Base-by-base conservation (phyloP, 176 grass and related monocot genomes). In the Oryza longistaminata region DNA sequence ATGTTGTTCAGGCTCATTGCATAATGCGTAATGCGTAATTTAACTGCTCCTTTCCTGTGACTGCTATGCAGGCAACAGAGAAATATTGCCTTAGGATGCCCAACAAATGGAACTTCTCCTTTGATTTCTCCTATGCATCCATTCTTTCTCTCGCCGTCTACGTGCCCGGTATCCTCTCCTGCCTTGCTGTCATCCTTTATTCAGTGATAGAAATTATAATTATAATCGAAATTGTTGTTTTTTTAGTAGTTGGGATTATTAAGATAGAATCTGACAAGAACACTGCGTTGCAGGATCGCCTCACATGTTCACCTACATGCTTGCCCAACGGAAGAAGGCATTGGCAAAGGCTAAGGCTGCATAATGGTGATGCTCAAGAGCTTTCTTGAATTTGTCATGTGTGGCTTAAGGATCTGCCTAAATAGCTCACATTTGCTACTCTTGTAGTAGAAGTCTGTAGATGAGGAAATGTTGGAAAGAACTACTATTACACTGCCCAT, bases 41-140 rank as follows among this genome's bases (percentile, higher is more conserved):
- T 66, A 73, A 65, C 14, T 48, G 5, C 35, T 58, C 58, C 10
- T 66, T 71, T 71, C 49, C 21, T 76, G 13, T 62, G 45, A 74
- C 44, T 24, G 16, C 33, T 75, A 8, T 74, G 73, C n/a, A 90
- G 88, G 79, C 79, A 37, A 74, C 84, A 0, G 93, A 92, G 74
- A 94, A 88, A 79, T 94, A 92, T 27, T 85, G 85, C 55, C 11
- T 92, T 22, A 86, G 85, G 69, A 86, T 94, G 90, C 90, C 93
- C 1, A 94, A 92, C 39, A 92, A 81, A 49, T 92, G 87, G 87
- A 94, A 92, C 43, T 92, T 83, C 25, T 94, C 93, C 0, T 94
- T 90, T 0, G 88, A 94, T 46, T 94, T 86, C 62, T 44, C 34
- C 0, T 94, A 85, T 21, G 43, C 74, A 31, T 92, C 78, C 58